Percentiles rank a stretch among this genome's conserved stretches.
phyloP scores from a whole-genome alignment of 2,329 filamentous ascomycete genomes.

The Exophiala bonariae region DNA sequence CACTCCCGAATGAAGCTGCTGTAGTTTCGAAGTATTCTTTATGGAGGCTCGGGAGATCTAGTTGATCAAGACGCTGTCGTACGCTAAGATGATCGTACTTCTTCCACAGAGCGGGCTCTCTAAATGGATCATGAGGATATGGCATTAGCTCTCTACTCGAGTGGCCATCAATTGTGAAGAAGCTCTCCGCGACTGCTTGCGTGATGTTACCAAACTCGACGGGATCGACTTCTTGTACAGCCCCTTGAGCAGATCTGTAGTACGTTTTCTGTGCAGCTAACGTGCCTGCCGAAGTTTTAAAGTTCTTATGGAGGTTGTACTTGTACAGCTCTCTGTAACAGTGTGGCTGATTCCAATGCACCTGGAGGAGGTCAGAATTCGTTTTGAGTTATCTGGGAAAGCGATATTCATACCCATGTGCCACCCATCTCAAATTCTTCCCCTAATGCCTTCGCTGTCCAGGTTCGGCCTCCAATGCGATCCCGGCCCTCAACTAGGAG shows the following conservation, averaged over 20 bases:
- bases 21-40: conserved; percentile 28
- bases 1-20: conserved; percentile 21
- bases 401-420: conserved; percentile 34
- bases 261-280: conserved; percentile 14
- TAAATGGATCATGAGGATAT: conserved; percentile 36
- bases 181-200: conserved; percentile 23
- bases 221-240: too few relatives aligned
- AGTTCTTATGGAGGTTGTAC: conserved; percentile 28
- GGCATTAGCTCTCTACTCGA: conserved; percentile 36
- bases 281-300: conserved; percentile 16
- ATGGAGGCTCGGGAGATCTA: conserved; percentile 26
- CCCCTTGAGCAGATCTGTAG: not conserved
- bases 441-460: conserved; percentile 37
- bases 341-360: conserved; percentile 37
- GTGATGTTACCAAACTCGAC: not conserved
- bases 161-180: conserved; percentile 35
- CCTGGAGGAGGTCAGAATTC: not conserved
- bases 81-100: conserved; percentile 32
- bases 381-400: not conserved
- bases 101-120: conserved; percentile 31
- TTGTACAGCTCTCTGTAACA: conserved; percentile 32
- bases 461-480: conserved; percentile 45
- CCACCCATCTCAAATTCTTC: conserved; percentile 44
- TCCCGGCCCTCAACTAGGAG: conserved; percentile 42
- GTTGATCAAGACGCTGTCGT: conserved; percentile 32